These are phyloP conservation scores for Neonothopanus nambi DNA, from an alignment of 1,284 basidiomycete genomes.

Conservation along the genomic window DNA sequence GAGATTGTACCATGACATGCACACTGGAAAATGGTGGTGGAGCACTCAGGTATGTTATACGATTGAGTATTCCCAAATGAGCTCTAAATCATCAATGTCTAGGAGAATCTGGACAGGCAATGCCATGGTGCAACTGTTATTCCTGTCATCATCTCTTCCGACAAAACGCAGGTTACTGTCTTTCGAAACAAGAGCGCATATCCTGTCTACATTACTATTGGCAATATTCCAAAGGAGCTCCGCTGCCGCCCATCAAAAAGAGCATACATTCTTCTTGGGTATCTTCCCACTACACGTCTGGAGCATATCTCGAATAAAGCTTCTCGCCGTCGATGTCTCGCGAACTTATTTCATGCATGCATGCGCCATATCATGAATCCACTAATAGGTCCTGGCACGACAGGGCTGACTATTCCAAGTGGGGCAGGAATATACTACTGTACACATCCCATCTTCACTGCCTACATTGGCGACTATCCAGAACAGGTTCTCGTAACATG, in stretches of 20 bases:
- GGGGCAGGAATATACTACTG: conserved; percentile 17
- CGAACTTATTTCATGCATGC: conserved; percentile 40
- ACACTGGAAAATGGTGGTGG: conserved; percentile 42
- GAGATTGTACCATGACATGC: conserved; percentile 33
- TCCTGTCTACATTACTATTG: conserved; percentile 47
- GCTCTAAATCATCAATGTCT: neutral
- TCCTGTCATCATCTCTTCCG: conserved; percentile 39
- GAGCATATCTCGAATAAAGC: conserved; percentile 31
- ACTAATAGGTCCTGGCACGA: conserved; percentile 19
- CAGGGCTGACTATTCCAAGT: conserved; percentile 26
- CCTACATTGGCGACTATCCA: conserved; percentile 29
- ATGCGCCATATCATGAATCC: conserved; percentile 27
- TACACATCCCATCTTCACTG: conserved; percentile 27
- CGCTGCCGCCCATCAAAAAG: conserved; percentile 33
- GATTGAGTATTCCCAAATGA: neutral
- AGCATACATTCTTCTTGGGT: conserved; percentile 39
- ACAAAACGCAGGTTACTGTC: no score
- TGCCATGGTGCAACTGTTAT: conserved; percentile 37
- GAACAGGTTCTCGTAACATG: conserved; percentile 29
- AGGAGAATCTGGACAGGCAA: conserved; percentile 29
- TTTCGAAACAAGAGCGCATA: no score
- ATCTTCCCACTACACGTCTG: conserved; percentile 36
- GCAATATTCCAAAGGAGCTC: conserved; percentile 44
- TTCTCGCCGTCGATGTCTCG: conserved; percentile 24
- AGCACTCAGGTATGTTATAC: conserved; percentile 29